Evolutionary conservation across 306 rosid species (phyloP).

Genomic region (Clitoria ternatea): DNA sequence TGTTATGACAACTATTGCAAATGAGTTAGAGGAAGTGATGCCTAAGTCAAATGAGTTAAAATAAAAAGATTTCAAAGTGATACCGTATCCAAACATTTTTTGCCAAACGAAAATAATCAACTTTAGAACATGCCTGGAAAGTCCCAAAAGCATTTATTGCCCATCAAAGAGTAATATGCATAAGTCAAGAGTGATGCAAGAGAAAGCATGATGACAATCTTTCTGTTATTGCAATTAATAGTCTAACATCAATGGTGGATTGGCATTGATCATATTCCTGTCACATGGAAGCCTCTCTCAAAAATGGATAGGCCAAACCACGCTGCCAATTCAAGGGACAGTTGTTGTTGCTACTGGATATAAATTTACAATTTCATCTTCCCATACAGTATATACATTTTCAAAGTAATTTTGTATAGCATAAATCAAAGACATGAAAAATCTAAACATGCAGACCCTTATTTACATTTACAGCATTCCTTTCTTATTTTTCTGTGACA

Average conservation of each 20-base stretch:
- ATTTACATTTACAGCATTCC: too few relatives aligned
- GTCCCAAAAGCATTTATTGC: not conserved
- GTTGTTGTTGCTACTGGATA: not conserved
- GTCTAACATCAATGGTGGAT: too few relatives aligned
- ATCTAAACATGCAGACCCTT: not conserved
- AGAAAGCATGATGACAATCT: not conserved
- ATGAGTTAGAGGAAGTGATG: not conserved
- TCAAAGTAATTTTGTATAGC: not conserved
- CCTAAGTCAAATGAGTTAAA: not conserved
- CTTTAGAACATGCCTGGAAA: not conserved
- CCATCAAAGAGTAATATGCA: not conserved
- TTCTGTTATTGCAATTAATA: not conserved
- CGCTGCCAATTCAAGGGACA: not conserved
- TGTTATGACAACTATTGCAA: too few relatives aligned
- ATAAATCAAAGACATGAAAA: not conserved
- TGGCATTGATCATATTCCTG: not conserved
- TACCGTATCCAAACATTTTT: not conserved
- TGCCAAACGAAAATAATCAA: not conserved
- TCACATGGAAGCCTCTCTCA: not conserved
- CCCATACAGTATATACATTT: not conserved
- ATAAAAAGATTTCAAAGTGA: not conserved
- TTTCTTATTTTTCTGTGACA: not conserved
- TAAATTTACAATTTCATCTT: not conserved
- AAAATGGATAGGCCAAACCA: not conserved
- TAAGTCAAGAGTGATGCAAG: not conserved